Evolutionary conservation across 805 yeast genomes (phyloP).

Genomic region (Candida hungchunana): DNA sequence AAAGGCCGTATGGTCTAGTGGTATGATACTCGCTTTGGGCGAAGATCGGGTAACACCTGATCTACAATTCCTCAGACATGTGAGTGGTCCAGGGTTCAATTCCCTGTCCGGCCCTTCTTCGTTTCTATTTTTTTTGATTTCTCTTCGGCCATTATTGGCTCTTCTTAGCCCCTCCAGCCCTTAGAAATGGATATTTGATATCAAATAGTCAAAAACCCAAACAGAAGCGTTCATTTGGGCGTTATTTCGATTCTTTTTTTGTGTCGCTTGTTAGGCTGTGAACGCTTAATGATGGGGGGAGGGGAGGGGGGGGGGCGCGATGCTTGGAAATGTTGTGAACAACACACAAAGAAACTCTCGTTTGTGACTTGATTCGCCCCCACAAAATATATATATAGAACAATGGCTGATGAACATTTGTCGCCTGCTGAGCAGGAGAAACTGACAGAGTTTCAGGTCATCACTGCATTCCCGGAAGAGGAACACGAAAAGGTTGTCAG

Average conservation of each 20-base stretch:
- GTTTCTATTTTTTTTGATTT: conserved; percentile 1
- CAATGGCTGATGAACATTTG: conserved; percentile 1
- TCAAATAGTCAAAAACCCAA: too few relatives aligned
- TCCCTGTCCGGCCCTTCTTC: conserved; percentile 18
- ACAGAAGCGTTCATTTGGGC: too few relatives aligned
- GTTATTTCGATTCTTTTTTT: not conserved
- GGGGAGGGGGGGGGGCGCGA: not conserved
- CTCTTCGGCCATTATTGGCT: not conserved
- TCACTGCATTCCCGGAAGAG: conserved; percentile 45
- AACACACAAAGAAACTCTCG: not conserved
- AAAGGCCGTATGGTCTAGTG: conserved; percentile 30
- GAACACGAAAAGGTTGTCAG: conserved; percentile 43
- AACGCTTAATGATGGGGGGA: too few relatives aligned
- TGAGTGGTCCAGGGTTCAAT: conserved; percentile 19
- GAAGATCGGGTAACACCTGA: conserved; percentile 14
- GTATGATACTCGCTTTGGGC: conserved; percentile 33
- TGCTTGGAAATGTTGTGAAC: not conserved
- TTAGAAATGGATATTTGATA: too few relatives aligned
- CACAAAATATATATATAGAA: not conserved
- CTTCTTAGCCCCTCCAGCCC: too few relatives aligned
- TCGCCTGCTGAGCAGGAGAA: conserved; percentile 39
- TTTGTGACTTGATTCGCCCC: not conserved
- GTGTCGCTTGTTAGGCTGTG: not conserved
- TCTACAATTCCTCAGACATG: conserved; percentile 4
- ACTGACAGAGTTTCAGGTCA: conserved; percentile 45